phyloP scores from a whole-genome alignment of 2,329 filamentous ascomycete species.

The Amylocarpus encephaloides region DNA sequence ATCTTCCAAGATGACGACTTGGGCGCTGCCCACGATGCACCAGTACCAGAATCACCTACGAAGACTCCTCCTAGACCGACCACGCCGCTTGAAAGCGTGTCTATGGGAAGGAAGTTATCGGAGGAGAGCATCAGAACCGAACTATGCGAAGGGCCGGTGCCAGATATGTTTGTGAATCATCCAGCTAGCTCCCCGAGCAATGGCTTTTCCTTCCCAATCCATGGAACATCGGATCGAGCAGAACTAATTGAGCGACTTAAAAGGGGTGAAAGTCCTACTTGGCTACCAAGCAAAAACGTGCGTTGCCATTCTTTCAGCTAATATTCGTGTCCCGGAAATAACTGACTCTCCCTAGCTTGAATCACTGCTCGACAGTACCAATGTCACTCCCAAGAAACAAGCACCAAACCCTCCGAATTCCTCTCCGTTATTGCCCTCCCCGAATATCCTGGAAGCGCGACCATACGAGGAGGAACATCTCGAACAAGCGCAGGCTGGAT shows the following conservation, averaged over 20 bases:
- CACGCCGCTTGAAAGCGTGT: constrained; percentile 15
- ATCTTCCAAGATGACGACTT: constrained; percentile 48
- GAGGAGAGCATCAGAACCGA: constrained; percentile 57
- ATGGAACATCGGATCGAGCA: constrained; percentile 51
- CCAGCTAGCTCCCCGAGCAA: constrained; percentile 13
- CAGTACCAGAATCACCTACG: constrained; percentile 14
- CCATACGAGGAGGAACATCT: constrained; percentile 33
- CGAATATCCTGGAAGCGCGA: constrained; percentile 30
- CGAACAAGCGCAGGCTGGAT: constrained; percentile 44
- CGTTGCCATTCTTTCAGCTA: constrained; percentile 15
- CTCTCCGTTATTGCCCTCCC: constrained; percentile 32
- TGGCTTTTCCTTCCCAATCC: constrained; percentile 14
- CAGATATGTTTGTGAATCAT: constrained; percentile 16
- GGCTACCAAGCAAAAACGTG: constrained; percentile 62
- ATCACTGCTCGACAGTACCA: constrained; percentile 25
- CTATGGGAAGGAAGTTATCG: constrained; percentile 39
- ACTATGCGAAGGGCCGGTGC: constrained; percentile 51
- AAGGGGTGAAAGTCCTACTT: constrained; percentile 67
- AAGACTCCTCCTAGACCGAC: constrained; percentile 22
- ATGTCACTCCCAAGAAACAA: constrained; percentile 24
- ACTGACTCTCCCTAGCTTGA: constrained; percentile 19
- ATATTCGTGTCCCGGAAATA: background rate
- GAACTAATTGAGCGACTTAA: constrained; percentile 83
- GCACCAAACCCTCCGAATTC: constrained; percentile 14
- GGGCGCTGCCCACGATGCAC: constrained; percentile 29